Percentiles rank a stretch among this genome's conserved stretches.
Evolutionary conservation across 23 red algal species (phyloP).

Genomic region (Chondrus crispus): DNA sequence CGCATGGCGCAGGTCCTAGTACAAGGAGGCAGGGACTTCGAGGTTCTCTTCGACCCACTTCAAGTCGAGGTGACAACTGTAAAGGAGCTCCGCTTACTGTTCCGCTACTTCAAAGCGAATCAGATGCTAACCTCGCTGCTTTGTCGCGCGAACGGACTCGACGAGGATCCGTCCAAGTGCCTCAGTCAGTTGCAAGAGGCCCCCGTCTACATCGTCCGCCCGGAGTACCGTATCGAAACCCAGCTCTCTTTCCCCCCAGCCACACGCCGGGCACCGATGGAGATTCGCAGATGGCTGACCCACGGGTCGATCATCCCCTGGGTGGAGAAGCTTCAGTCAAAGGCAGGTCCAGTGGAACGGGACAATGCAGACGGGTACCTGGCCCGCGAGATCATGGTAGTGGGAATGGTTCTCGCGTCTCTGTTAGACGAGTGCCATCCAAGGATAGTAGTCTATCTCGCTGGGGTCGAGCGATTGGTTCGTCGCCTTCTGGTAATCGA

Average conservation of each 20-base stretch:
- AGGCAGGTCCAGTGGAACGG: not conserved
- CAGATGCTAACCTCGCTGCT: not conserved
- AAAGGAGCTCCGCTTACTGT: not conserved
- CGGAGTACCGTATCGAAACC: not conserved
- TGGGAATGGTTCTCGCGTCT: not conserved
- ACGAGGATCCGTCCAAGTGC: not conserved
- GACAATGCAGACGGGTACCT: not conserved
- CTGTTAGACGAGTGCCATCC: not conserved
- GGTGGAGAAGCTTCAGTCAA: not conserved
- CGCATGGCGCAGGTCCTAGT: not conserved
- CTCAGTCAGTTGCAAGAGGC: not conserved
- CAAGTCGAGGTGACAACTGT: not conserved
- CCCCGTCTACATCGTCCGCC: not conserved
- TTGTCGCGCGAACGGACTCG: not conserved
- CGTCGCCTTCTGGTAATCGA: not conserved
- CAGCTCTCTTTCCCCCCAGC: not conserved
- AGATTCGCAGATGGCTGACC: not conserved
- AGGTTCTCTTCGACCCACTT: not conserved
- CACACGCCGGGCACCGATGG: not conserved
- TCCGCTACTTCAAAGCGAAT: no score
- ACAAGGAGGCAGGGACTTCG: not conserved
- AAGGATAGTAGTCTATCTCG: no score
- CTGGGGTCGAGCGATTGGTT: not conserved
- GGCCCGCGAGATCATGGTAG: not conserved
- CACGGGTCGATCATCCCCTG: not conserved